Evolutionary conservation across 1,139 yeast species (phyloP).

Genomic region (Blastobotrys arbuscula): DNA sequence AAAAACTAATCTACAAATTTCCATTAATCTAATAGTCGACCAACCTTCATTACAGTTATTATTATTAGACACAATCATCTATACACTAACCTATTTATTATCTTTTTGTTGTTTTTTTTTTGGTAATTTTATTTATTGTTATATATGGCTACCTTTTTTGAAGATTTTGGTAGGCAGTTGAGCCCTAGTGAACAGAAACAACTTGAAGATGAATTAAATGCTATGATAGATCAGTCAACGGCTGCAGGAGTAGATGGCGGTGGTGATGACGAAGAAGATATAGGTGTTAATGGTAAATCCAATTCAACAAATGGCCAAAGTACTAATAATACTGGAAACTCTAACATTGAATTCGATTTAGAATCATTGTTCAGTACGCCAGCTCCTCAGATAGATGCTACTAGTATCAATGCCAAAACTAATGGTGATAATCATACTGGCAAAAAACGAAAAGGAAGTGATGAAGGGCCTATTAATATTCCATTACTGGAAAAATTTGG

Average conservation of each 20-base stretch:
- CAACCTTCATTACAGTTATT: too few relatives aligned
- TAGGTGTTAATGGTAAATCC: neutral
- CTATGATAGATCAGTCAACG: slow-evolving; percentile 12
- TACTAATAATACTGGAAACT: neutral
- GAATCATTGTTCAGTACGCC: slow-evolving; percentile 8
- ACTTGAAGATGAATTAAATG: slow-evolving; percentile 13
- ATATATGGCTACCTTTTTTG: slow-evolving; percentile 8
- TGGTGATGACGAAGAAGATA: neutral
- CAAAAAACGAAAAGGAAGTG: slow-evolving; percentile 8
- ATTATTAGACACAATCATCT: too few relatives aligned
- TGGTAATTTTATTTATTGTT: neutral
- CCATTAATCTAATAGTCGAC: too few relatives aligned
- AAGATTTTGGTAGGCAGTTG: slow-evolving; percentile 6
- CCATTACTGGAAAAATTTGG: neutral
- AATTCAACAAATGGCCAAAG: neutral
- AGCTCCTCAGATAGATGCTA: neutral
- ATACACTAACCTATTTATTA: too few relatives aligned
- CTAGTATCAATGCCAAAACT: neutral
- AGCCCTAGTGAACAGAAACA: slow-evolving; percentile 13
- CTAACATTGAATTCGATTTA: slow-evolving; percentile 7
- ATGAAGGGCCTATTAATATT: slow-evolving; percentile 6
- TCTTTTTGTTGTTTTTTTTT: neutral
- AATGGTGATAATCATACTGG: neutral
- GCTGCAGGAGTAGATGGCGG: slow-evolving; percentile 1
- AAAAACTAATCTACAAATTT: too few relatives aligned